phyloP scores from a whole-genome alignment of 2,329 filamentous ascomycete species.

The Verticillium isaacii region DNA sequence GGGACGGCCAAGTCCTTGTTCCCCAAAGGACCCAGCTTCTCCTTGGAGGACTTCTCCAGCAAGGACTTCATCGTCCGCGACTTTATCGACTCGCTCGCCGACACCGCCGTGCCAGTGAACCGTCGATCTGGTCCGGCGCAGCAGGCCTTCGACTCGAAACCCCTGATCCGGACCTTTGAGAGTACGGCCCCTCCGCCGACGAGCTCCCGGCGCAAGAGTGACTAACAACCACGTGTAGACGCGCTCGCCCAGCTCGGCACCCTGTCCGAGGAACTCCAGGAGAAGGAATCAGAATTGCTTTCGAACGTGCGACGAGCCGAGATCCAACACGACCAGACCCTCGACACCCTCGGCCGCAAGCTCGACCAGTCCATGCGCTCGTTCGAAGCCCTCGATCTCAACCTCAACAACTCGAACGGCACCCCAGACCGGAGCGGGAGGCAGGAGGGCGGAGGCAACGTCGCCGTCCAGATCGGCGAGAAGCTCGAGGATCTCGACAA shows the following conservation, averaged over 20 bases:
- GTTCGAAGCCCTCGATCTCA: conserved; percentile 85
- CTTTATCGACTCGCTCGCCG: conserved; percentile 90
- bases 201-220: not conserved
- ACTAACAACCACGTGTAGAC: conserved; percentile 31
- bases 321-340: conserved; percentile 84
- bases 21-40: conserved; percentile 76
- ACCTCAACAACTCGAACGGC: conserved; percentile 54
- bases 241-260: conserved; percentile 63
- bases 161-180: conserved; percentile 92
- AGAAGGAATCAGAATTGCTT: conserved; percentile 84
- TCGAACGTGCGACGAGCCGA: conserved; percentile 89
- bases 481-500: conserved; percentile 90
- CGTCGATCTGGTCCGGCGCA: conserved; percentile 68
- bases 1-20: conserved; percentile 61
- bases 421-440: conserved; percentile 38
- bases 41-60: conserved; percentile 79
- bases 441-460: conserved; percentile 66
- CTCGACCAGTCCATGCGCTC: conserved; percentile 88
- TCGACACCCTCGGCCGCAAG: conserved; percentile 81
- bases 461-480: conserved; percentile 92
- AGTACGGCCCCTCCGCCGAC: conserved; percentile 36
- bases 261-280: conserved; percentile 79
- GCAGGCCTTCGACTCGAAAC: conserved; percentile 85
- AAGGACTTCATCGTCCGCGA: conserved; percentile 98
- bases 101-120: conserved; percentile 72